These are phyloP conservation scores for Hirschfeldia incana DNA, from an alignment of 345 rosid genomes.

Conservation along the genomic window DNA sequence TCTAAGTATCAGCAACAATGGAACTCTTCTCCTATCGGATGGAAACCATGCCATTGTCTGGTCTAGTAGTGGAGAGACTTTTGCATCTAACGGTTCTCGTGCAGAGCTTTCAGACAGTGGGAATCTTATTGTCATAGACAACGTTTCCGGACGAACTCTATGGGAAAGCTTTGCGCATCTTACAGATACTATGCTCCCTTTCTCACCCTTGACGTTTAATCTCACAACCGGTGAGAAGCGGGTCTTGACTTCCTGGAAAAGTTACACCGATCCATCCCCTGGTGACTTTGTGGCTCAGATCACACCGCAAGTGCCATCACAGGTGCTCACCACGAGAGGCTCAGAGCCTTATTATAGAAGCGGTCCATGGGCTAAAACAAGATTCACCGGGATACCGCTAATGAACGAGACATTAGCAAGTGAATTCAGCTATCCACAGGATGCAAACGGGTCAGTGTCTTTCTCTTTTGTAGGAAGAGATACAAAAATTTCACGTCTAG, in stretches of 20 bases:
- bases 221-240: slow-evolving; percentile 1
- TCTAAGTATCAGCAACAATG: slow-evolving; percentile 16
- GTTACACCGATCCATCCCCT: slow-evolving; percentile 39
- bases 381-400: slow-evolving; percentile 25
- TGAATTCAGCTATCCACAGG: slow-evolving; percentile 10
- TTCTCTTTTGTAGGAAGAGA: background rate
- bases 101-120: slow-evolving; percentile 32
- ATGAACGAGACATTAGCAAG: background rate
- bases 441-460: slow-evolving; percentile 18
- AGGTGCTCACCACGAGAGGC: slow-evolving; percentile 28
- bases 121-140: background rate
- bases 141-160: background rate
- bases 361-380: slow-evolving; percentile 45
- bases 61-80: slow-evolving; percentile 12
- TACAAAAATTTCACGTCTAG: background rate
- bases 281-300: slow-evolving; percentile 33
- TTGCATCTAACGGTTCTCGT: background rate
- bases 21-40: slow-evolving; percentile 13
- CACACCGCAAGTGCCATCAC: slow-evolving; percentile 39
- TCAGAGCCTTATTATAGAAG: slow-evolving; percentile 21
- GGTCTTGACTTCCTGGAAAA: slow-evolving; percentile 46
- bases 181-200: slow-evolving; percentile 34
- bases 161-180: slow-evolving; percentile 3
- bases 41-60: slow-evolving; percentile 21
- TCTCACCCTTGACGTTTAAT: slow-evolving; percentile 27